Conservation (phyloP, 1,284 basidiomycete species). For the Papiliotrema fonsecae region DNA sequence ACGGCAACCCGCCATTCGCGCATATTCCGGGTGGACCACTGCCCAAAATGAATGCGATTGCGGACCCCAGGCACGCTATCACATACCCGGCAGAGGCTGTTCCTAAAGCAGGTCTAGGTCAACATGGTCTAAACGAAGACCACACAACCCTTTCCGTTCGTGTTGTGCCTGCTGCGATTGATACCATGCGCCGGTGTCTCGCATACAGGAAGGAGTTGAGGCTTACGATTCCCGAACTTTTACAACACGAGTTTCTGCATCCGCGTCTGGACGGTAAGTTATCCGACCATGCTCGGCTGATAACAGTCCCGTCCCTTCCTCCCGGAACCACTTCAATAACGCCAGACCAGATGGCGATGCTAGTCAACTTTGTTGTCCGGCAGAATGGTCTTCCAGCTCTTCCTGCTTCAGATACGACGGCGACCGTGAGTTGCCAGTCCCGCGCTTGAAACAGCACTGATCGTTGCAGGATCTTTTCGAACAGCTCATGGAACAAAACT, state of each 20-base stretch:
- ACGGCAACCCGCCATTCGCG: conserved; percentile 85
- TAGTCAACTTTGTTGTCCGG: conserved; percentile 36
- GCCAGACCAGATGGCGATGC: conserved; percentile 33
- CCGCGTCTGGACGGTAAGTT: conserved; percentile 8
- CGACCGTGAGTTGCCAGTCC: conserved; percentile 17
- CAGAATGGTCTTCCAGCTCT: conserved; percentile 22
- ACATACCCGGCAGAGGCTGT: conserved; percentile 48
- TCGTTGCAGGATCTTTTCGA: conserved; percentile 32
- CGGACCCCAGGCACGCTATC: conserved; percentile 51
- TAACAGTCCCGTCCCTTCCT: conserved; percentile 12
- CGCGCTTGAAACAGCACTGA: conserved; percentile 2
- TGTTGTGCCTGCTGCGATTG: conserved; percentile 49
- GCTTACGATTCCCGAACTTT: conserved; percentile 51
- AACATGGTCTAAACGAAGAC: conserved; percentile 29
- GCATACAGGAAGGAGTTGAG: conserved; percentile 50
- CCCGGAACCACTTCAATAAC: conserved; percentile 40
- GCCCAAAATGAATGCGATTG: conserved; percentile 53
- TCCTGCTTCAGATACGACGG: conserved; percentile 18
- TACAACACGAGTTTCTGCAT: conserved; percentile 48
- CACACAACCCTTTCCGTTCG: conserved; percentile 36
- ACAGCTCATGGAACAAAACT: conserved; percentile 32
- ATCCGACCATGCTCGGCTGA: not conserved
- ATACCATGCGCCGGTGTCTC: conserved; percentile 51
- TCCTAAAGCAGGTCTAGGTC: conserved; percentile 36
- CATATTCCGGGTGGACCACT: conserved; percentile 70